Conservation (phyloP, 371 early-diverging fungal genomes). For the Choanephora cucurbitarum region DNA sequence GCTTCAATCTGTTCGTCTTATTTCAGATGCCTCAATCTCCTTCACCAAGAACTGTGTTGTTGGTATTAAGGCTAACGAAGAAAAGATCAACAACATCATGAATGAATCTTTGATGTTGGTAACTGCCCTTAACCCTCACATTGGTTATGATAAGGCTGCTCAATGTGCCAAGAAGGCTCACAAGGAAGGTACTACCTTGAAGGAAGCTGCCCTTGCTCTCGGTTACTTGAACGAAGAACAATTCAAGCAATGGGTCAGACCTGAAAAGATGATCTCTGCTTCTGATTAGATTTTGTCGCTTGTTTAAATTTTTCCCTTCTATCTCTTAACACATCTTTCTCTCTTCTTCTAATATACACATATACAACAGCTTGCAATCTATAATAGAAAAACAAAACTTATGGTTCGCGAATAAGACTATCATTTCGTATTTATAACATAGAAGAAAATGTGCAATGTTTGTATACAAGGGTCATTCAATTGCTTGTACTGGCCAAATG, state of each 20-base stretch:
- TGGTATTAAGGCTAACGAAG: conserved; percentile 81
- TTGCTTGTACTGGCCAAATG: conserved; percentile 56
- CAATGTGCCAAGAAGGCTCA: conserved; percentile 87
- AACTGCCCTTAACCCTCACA: conserved; percentile 85
- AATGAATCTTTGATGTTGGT: conserved; percentile 86
- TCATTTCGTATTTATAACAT: too few species aligned
- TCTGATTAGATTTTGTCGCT: conserved; percentile 12
- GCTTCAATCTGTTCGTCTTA: conserved; percentile 75
- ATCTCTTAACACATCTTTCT: conserved; percentile 6
- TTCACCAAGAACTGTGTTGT: conserved; percentile 86
- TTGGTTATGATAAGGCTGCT: conserved; percentile 86
- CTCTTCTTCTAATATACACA: too few species aligned
- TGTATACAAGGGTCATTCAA: conserved; percentile 18
- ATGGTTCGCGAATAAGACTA: too few species aligned
- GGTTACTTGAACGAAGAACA: conserved; percentile 76
- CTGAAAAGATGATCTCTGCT: conserved; percentile 76
- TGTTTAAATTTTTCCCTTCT: not conserved
- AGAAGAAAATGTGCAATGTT: not conserved
- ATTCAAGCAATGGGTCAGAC: conserved; percentile 85
- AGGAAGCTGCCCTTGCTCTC: conserved; percentile 79
- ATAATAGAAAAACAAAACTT: too few species aligned
- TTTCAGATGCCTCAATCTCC: conserved; percentile 77
- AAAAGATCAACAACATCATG: conserved; percentile 72
- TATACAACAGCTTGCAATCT: conserved; percentile 1
- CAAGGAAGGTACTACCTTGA: conserved; percentile 79